Conservation (phyloP, 495 filamentous ascomycete genomes). For the Xylaria cubensis region DNA sequence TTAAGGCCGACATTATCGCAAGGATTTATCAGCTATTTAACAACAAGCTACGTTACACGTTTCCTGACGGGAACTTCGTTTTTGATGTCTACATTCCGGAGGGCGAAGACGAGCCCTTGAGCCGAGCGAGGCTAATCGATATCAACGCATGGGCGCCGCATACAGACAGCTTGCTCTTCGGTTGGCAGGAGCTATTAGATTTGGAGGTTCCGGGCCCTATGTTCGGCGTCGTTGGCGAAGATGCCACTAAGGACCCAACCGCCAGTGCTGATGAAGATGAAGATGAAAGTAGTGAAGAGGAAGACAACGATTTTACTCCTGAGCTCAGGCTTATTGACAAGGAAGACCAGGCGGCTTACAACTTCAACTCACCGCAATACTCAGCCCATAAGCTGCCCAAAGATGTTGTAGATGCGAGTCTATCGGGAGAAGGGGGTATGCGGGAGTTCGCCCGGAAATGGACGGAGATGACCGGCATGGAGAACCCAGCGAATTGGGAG, state of each 20-base stretch:
- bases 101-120: conserved; percentile 62
- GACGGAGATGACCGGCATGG: conserved; percentile 75
- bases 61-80: conserved; percentile 81
- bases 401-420: conserved; percentile 91
- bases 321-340: conserved; percentile 83
- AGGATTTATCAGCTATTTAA: conserved; percentile 78
- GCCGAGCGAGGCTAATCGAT: conserved; percentile 83
- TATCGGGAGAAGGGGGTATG: conserved; percentile 74
- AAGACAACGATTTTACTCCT: conserved; percentile 62
- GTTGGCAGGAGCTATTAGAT: conserved; percentile 84
- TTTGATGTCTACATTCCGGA: conserved; percentile 93
- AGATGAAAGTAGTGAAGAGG: conserved; percentile 25
- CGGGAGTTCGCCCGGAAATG: conserved; percentile 87
- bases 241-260: conserved; percentile 42
- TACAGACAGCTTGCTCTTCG: conserved; percentile 89
- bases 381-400: conserved; percentile 94
- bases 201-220: conserved; percentile 64
- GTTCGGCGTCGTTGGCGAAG: conserved; percentile 48
- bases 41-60: conserved; percentile 70
- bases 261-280: neutral
- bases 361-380: conserved; percentile 84
- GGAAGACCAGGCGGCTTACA: conserved; percentile 86
- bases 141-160: conserved; percentile 93
- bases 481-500: conserved; percentile 41
- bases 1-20: conserved; percentile 66